Base-by-base conservation (phyloP, 441 rosid genomes). In the Populus hybrid region DNA sequence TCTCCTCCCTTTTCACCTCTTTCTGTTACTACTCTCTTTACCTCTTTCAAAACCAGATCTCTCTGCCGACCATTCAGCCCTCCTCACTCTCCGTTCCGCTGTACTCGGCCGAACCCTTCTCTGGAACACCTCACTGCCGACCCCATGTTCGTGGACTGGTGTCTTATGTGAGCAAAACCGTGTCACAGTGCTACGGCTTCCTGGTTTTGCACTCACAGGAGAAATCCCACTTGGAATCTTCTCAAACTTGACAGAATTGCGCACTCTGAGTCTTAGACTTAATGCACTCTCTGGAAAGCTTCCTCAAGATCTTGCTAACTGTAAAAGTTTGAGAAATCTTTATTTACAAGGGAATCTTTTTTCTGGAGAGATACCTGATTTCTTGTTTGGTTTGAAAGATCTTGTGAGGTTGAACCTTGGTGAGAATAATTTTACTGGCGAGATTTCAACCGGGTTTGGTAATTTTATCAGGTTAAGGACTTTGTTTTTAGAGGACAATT, bases 71-170 rank as follows among this genome's bases (percentile, higher is more conserved):
- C 88, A 88, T 65, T 84, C 86, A 2, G 97, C 98, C 11, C 97
- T 96, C 6, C 76, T 96, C 70, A 68, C 85, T 0, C 95, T 96
- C 46, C 95, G 98, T 7, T 83, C 94, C 72, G 73, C 96, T 46
- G 89, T 94, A 32, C 88, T 89, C 4, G 99, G 99, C 30, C 90
- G 98, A 10, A 91, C 97, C 46, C 87, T 88, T 35, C 85, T 90
- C 50, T 96, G 99, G 99, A 84, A 93, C 66, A 73, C 70, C 12
- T 84, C 90, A 9, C 88, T 70, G 16, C 42, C 80, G 69, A 81
- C 81, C 6, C 96, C 95, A 3, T 96, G 99, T 76, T 80, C 80
- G 12, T 96, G 98, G 98, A 82, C 89, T 24, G 99, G 99, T 12
- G 97, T 96, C 35, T 18, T 1, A 0, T 96, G 98, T 83, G 85